Conservation (phyloP, 495 filamentous ascomycete genomes). For the Hyaloscypha bicolor region DNA sequence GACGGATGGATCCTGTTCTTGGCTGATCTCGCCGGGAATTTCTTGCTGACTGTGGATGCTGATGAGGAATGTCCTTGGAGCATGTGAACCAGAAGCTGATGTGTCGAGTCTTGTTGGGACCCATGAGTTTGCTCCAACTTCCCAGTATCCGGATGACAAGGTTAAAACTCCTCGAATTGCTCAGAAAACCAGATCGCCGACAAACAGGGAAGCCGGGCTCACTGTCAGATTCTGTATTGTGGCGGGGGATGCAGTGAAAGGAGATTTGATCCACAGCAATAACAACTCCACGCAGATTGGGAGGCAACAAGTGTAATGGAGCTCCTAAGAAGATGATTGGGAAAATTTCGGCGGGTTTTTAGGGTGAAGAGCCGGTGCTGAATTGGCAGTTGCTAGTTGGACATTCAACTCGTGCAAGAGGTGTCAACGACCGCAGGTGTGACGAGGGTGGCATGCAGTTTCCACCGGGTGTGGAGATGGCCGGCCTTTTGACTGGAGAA, state of each 20-base stretch:
- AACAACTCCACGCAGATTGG: slow-evolving; percentile 6
- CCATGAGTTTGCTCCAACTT: not conserved
- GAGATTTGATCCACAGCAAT: slow-evolving; percentile 14
- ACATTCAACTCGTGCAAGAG: not conserved
- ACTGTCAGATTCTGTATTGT: slow-evolving; percentile 1
- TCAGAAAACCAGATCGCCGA: not conserved
- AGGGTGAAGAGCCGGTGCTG: not conserved
- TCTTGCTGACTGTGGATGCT: not conserved
- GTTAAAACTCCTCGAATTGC: not conserved
- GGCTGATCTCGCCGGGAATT: not conserved
- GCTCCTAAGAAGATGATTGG: not conserved
- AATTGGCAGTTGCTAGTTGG: not conserved
- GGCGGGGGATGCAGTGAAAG: not conserved
- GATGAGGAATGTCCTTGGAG: not conserved
- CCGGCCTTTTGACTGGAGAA: slow-evolving; percentile 3
- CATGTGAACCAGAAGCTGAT: not conserved
- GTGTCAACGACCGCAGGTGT: not conserved
- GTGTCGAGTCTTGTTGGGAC: not conserved
- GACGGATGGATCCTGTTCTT: not conserved
- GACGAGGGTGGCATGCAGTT: slow-evolving; percentile 4
- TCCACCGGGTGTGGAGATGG: slow-evolving; percentile 3
- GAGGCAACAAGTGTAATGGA: slow-evolving; percentile 1
- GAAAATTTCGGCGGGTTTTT: not conserved
- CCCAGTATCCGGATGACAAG: not conserved
- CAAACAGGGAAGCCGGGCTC: slow-evolving; percentile 1